Evolutionary conservation across 116 monocot species (phyloP).

Genomic region (Iris pallida): DNA sequence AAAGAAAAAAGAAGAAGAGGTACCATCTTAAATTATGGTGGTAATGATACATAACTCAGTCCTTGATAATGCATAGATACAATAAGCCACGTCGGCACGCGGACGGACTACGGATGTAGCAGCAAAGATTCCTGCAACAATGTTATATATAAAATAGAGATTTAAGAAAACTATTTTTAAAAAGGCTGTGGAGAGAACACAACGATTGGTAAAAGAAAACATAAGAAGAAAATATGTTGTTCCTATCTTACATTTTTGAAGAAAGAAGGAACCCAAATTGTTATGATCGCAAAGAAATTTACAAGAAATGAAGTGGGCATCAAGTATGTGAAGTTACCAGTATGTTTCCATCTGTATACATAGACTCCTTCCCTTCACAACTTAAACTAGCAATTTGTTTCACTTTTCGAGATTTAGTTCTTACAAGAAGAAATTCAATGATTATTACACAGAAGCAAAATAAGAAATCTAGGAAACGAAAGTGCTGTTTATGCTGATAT

Average conservation of each 20-base stretch:
- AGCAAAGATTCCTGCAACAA: conserved; percentile 20
- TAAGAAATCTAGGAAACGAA: neutral
- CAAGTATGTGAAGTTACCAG: neutral
- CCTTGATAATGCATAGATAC: conserved; percentile 27
- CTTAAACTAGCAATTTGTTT: neutral
- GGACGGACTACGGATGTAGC: conserved; percentile 24
- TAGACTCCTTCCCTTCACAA: neutral
- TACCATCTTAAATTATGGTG: no score
- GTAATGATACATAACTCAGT: no score
- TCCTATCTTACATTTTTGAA: neutral
- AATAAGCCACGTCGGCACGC: conserved; percentile 35
- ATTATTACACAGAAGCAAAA: no score
- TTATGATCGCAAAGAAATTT: no score
- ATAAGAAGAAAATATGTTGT: neutral
- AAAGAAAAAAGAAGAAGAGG: no score
- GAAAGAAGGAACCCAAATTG: neutral
- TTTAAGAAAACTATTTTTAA: neutral
- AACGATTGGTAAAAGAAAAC: neutral
- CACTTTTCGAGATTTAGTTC: conserved; percentile 6
- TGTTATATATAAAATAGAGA: neutral
- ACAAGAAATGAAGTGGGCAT: neutral
- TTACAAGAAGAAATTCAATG: no score
- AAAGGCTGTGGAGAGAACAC: neutral
- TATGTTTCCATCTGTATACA: neutral
- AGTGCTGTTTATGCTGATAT: neutral